Evolutionary conservation across 495 filamentous ascomycete species (phyloP).

Genomic region (Penicillium nucicola): DNA sequence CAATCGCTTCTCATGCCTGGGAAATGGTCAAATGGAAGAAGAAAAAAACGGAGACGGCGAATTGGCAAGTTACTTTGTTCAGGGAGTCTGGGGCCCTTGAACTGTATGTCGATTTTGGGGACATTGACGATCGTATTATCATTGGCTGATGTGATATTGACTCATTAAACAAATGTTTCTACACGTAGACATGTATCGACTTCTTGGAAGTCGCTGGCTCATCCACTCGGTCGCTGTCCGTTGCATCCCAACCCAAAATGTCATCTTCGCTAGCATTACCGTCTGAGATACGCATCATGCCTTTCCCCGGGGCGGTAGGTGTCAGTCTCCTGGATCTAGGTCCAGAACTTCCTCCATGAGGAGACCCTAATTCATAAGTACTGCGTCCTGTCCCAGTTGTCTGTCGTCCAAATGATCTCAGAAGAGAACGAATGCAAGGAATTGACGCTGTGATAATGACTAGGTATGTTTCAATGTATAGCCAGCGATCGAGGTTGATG

Average conservation of each 20-base stretch:
- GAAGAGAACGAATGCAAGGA: conserved; percentile 25
- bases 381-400: conserved; percentile 5
- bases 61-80: neutral
- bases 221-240: neutral
- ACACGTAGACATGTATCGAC: neutral
- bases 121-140: too few species aligned
- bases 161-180: neutral
- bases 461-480: conserved; percentile 29
- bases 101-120: too few species aligned
- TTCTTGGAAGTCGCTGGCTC: neutral
- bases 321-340: conserved; percentile 3
- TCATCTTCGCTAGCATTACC: conserved; percentile 9
- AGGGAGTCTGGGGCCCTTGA: too few species aligned
- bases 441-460: conserved; percentile 34
- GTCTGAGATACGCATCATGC: conserved; percentile 9
- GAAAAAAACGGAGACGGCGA: conserved; percentile 7
- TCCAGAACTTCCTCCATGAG: conserved; percentile 2
- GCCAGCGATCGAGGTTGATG: conserved; percentile 24
- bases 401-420: conserved; percentile 6
- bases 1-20: conserved; percentile 47
- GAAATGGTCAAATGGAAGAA: conserved; percentile 33
- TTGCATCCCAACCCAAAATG: neutral
- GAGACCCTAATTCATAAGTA: conserved; percentile 16
- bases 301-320: conserved; percentile 11
- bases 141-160: too few species aligned